Evolutionary conservation across 2,329 filamentous ascomycete species (phyloP).

Genomic region (Microdochium paspali): DNA sequence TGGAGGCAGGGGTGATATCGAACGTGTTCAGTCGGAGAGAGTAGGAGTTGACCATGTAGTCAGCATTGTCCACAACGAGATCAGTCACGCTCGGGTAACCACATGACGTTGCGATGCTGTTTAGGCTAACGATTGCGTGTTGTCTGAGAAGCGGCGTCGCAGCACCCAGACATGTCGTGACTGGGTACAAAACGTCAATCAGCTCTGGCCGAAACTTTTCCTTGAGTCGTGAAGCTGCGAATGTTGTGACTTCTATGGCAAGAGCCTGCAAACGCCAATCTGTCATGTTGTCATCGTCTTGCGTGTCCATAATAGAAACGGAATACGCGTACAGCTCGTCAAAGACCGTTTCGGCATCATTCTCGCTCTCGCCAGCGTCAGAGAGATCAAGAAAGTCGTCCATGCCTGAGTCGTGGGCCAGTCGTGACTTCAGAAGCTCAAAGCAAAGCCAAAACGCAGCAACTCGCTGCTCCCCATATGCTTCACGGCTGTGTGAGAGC

Average conservation of each 20-base stretch:
- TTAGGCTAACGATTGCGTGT: slow-evolving; percentile 77
- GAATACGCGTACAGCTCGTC: slow-evolving; percentile 64
- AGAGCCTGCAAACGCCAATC: slow-evolving; percentile 73
- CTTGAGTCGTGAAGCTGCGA: slow-evolving; percentile 60
- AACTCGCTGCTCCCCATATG: slow-evolving; percentile 48
- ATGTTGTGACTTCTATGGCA: slow-evolving; percentile 70
- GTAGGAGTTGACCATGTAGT: slow-evolving; percentile 93
- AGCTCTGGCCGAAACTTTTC: slow-evolving; percentile 71
- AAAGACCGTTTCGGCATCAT: slow-evolving; percentile 36
- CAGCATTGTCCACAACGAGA: slow-evolving; percentile 81
- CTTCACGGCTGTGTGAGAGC: slow-evolving; percentile 51
- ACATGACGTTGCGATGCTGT: slow-evolving; percentile 67
- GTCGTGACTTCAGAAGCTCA: slow-evolving; percentile 54
- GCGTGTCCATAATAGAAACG: slow-evolving; percentile 48
- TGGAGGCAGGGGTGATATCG: slow-evolving; percentile 83
- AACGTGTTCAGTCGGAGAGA: slow-evolving; percentile 83
- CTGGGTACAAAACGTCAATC: slow-evolving; percentile 82
- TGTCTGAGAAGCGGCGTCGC: slow-evolving; percentile 56
- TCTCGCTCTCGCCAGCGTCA: slow-evolving; percentile 22
- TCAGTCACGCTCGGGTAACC: slow-evolving; percentile 66
- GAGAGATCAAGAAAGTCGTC: slow-evolving; percentile 58
- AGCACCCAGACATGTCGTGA: slow-evolving; percentile 82
- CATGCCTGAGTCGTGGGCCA: slow-evolving; percentile 41
- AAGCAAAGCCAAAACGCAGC: slow-evolving; percentile 76
- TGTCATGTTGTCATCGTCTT: slow-evolving; percentile 33